These are phyloP conservation scores for Trichoderma atrobrunneum DNA, from an alignment of 2,329 filamentous ascomycete genomes.

Conservation along the genomic window DNA sequence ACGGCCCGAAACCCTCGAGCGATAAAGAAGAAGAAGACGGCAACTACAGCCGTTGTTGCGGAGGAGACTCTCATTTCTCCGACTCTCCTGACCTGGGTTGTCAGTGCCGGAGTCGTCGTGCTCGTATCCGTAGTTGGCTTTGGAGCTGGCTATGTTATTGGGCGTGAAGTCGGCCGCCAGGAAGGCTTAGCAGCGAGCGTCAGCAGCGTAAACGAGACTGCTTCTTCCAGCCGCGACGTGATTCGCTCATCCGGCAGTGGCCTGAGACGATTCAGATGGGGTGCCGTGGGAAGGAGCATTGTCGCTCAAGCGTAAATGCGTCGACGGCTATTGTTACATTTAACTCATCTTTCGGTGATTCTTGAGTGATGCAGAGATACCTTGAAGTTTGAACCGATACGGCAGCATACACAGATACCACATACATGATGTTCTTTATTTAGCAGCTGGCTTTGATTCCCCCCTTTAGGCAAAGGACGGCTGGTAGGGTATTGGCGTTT, in stretches of 20 bases:
- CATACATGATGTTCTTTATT: constrained; percentile 12
- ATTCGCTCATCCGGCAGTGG: constrained; percentile 51
- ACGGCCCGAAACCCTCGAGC: constrained; percentile 43
- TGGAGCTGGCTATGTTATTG: constrained; percentile 66
- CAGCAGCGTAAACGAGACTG: constrained; percentile 44
- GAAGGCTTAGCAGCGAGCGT: constrained; percentile 49
- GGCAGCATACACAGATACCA: constrained; percentile 18
- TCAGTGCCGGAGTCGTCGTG: constrained; percentile 65
- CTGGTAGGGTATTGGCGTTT: constrained; percentile 14
- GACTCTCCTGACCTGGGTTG: constrained; percentile 62
- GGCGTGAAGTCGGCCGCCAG: constrained; percentile 62
- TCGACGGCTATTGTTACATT: neutral
- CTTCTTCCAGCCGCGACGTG: constrained; percentile 53
- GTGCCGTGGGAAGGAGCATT: constrained; percentile 50
- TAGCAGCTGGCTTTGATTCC: neutral
- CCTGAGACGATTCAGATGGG: constrained; percentile 54
- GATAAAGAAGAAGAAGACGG: constrained; percentile 57
- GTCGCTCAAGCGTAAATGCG: constrained; percentile 37
- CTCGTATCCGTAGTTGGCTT: constrained; percentile 67
- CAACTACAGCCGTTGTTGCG: constrained; percentile 31
- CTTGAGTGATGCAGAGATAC: neutral
- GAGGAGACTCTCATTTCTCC: constrained; percentile 51
- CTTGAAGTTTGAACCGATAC: constrained; percentile 4
- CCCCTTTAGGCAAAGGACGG: neutral
- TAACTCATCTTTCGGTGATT: neutral